A percentile compares a stretch with the other conserved stretches of the same genome.
Evolutionary conservation across 140 eudicot species (phyloP).

Genomic region (Bidens hawaiensis): DNA sequence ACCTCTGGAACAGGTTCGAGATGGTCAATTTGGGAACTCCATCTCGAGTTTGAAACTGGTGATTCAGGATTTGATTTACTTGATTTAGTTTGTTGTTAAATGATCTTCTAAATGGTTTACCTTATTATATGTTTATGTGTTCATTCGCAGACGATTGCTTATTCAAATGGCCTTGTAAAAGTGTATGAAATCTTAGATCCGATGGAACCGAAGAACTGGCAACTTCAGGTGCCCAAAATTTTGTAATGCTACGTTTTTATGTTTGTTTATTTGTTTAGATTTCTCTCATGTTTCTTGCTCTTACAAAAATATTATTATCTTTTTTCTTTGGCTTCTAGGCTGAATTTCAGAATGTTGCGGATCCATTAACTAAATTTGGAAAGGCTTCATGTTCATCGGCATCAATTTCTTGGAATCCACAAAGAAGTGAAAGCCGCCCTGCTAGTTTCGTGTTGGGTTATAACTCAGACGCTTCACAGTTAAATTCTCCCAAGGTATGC

Average conservation of each 20-base stretch:
- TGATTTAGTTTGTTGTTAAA: not conserved
- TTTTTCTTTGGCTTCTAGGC: slow-evolving; percentile 44
- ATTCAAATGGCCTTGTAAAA: slow-evolving; percentile 69
- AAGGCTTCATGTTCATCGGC: slow-evolving; percentile 60
- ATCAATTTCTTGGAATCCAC: slow-evolving; percentile 85
- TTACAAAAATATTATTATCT: not conserved
- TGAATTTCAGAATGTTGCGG: slow-evolving; percentile 79
- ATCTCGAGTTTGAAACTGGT: slow-evolving; percentile 71
- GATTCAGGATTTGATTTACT: no score
- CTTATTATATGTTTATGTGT: not conserved
- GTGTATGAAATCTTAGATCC: slow-evolving; percentile 72
- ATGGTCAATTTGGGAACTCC: slow-evolving; percentile 75
- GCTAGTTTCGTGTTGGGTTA: slow-evolving; percentile 79
- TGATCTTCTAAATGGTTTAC: not conserved
- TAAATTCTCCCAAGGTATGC: slow-evolving; percentile 84
- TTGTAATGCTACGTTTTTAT: not conserved
- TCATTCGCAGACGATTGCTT: slow-evolving; percentile 55
- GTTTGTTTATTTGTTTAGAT: not conserved
- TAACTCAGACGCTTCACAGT: slow-evolving; percentile 51
- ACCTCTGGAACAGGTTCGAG: slow-evolving; percentile 45
- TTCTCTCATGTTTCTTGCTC: slow-evolving; percentile 4
- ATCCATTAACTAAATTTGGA: slow-evolving; percentile 62
- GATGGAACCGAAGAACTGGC: slow-evolving; percentile 72
- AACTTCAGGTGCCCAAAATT: slow-evolving; percentile 63
- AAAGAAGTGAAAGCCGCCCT: slow-evolving; percentile 57